Percentiles rank a stretch among this genome's conserved stretches.
These are phyloP conservation scores for Avena atlantica DNA, from an alignment of 176 grass and related monocot genomes.

Conservation along the genomic window DNA sequence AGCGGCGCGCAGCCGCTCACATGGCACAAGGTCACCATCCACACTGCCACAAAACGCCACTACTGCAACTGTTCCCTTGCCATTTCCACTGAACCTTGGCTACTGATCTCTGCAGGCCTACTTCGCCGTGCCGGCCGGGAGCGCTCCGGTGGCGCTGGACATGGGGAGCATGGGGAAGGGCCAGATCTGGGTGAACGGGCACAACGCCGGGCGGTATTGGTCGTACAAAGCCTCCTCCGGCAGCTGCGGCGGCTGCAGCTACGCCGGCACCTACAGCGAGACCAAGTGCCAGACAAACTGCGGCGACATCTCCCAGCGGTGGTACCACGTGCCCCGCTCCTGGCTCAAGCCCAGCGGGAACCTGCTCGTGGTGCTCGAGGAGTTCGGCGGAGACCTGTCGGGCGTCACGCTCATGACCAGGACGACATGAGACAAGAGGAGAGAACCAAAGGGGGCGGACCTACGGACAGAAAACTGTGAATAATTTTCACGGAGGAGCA, in stretches of 20 bases:
- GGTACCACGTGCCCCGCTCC: slow-evolving; percentile 89
- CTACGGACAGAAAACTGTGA: slow-evolving; percentile 2
- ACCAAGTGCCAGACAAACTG: slow-evolving; percentile 76
- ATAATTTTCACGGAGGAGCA: slow-evolving; percentile 38
- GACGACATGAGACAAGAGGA: slow-evolving; percentile 39
- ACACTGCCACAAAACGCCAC: neutral
- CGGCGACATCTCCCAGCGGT: slow-evolving; percentile 75
- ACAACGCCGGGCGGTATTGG: slow-evolving; percentile 85
- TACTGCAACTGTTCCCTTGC: neutral
- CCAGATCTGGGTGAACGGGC: slow-evolving; percentile 89
- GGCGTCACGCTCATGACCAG: slow-evolving; percentile 73
- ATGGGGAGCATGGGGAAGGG: slow-evolving; percentile 97
- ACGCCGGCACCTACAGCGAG: slow-evolving; percentile 70
- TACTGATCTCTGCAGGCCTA: slow-evolving; percentile 51
- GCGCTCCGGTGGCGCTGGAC: slow-evolving; percentile 80
- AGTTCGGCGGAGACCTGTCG: slow-evolving; percentile 81
- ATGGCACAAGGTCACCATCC: slow-evolving; percentile 81
- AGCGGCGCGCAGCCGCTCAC: slow-evolving; percentile 64
- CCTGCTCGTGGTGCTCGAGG: slow-evolving; percentile 80
- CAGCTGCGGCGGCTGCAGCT: slow-evolving; percentile 72
- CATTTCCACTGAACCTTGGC: neutral
- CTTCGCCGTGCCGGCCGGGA: slow-evolving; percentile 79
- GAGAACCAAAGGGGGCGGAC: neutral
- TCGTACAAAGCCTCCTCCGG: slow-evolving; percentile 78
- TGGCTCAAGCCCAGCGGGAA: slow-evolving; percentile 83